Percentiles rank a stretch among this genome's conserved stretches.
These are phyloP conservation scores for Mucor mucedo DNA, from an alignment of 371 early-diverging fungal genomes.

Conservation along the genomic window DNA sequence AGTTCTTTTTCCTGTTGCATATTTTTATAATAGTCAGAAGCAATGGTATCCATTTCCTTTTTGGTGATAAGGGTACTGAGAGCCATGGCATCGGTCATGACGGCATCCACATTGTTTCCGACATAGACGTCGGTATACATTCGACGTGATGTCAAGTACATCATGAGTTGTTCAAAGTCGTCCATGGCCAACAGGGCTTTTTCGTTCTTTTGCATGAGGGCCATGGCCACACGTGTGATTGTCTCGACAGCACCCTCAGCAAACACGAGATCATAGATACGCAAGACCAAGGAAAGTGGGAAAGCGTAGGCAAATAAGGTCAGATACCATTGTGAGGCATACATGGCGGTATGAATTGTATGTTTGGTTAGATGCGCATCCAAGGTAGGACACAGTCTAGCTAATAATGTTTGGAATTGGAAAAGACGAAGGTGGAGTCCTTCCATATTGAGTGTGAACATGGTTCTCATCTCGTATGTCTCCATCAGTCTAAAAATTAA, in stretches of 20 bases:
- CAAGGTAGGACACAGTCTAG: constrained; percentile 81
- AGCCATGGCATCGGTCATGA: constrained; percentile 80
- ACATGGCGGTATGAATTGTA: constrained; percentile 86
- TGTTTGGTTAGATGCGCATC: constrained; percentile 73
- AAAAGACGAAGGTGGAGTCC: constrained; percentile 84
- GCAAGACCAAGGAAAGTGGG: constrained; percentile 85
- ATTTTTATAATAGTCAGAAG: constrained; percentile 62
- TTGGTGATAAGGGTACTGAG: constrained; percentile 73
- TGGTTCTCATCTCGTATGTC: constrained; percentile 80
- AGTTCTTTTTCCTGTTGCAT: constrained; percentile 62
- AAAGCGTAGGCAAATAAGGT: constrained; percentile 95
- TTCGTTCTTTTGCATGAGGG: constrained; percentile 84
- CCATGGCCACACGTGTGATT: constrained; percentile 86
- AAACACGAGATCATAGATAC: constrained; percentile 91
- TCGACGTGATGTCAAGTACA: constrained; percentile 76
- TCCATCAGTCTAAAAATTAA: constrained; percentile 73
- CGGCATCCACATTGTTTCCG: constrained; percentile 64
- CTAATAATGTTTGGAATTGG: constrained; percentile 86
- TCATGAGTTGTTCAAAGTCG: constrained; percentile 86
- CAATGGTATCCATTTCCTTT: constrained; percentile 74
- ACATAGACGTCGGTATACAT: constrained; percentile 78
- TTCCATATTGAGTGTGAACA: constrained; percentile 88
- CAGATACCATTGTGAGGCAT: constrained; percentile 93
- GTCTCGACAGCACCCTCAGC: constrained; percentile 87
- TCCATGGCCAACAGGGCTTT: constrained; percentile 71